Conservation (phyloP, 495 filamentous ascomycete genomes). For the Talaromyces adpressus region DNA sequence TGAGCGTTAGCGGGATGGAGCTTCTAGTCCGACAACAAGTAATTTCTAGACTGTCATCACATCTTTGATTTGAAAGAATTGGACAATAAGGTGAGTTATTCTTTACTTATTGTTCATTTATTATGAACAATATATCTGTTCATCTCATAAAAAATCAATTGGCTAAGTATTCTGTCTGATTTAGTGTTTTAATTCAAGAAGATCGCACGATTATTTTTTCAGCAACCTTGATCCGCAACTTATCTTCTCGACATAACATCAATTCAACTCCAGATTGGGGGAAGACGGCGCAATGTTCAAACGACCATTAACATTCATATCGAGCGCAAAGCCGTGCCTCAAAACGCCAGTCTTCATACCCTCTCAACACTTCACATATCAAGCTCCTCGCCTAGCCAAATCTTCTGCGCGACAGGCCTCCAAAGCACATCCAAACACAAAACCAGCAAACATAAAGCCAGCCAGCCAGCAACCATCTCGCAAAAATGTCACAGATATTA, state of each 20-base stretch:
- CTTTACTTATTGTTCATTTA: background rate
- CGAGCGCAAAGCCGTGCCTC: slow-evolving; percentile 22
- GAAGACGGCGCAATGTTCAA: slow-evolving; percentile 16
- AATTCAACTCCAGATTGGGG: background rate
- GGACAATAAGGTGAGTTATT: background rate
- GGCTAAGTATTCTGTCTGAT: background rate
- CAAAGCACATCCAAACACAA: background rate
- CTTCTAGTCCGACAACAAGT: background rate
- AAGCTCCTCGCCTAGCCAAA: slow-evolving; percentile 5
- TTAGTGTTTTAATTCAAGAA: background rate
- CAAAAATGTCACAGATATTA: slow-evolving; percentile 12
- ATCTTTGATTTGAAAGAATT: background rate
- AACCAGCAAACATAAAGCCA: background rate
- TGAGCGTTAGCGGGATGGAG: slow-evolving; percentile 9
- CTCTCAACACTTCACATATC: background rate
- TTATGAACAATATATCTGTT: background rate
- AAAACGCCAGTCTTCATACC: background rate
- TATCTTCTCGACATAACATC: background rate
- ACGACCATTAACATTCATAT: slow-evolving; percentile 21
- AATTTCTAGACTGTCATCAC: background rate
- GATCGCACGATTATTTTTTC: background rate
- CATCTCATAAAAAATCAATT: background rate
- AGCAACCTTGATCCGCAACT: background rate
- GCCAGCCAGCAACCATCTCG: background rate
- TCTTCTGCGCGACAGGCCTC: slow-evolving; percentile 10